phyloP scores from a whole-genome alignment of 768 basidiomycete species.

The Suillus cothurnatus region DNA sequence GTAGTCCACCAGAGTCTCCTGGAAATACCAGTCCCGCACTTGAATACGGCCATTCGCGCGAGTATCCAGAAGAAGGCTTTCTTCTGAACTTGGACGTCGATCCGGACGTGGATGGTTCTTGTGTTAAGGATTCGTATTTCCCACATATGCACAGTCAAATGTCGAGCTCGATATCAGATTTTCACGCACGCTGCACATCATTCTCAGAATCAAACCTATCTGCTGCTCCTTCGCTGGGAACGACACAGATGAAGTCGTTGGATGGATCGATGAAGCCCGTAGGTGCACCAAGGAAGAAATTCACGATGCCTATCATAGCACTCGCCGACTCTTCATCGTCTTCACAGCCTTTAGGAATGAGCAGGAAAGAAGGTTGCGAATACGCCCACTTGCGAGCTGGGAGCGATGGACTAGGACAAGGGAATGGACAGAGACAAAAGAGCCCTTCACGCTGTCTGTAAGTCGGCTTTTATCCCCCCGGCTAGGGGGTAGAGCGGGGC shows the following conservation, averaged over 20 bases:
- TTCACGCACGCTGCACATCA: constrained; percentile 7
- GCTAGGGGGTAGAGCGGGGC: neutral
- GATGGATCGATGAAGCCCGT: neutral
- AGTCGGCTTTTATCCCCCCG: neutral
- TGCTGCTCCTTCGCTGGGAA: neutral
- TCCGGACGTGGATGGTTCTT: constrained; percentile 11
- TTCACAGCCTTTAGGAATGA: neutral
- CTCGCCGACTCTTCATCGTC: neutral
- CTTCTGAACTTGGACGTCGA: constrained; percentile 15
- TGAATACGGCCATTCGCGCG: neutral
- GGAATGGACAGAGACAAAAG: neutral
- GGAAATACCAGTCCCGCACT: neutral
- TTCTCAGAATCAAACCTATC: neutral
- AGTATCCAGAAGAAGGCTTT: neutral
- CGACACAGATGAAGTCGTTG: neutral
- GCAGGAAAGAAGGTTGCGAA: neutral
- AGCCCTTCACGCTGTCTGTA: neutral
- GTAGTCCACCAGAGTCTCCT: constrained; percentile 16
- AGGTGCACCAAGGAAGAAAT: neutral
- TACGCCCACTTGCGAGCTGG: neutral
- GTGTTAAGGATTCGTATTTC: constrained; percentile 10
- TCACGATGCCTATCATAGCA: neutral
- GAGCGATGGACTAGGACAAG: neutral
- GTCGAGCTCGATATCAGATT: neutral
- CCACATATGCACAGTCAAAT: neutral